Evolutionary conservation across 306 rosid genomes (phyloP).

Genomic region (Coriaria nepalensis): DNA sequence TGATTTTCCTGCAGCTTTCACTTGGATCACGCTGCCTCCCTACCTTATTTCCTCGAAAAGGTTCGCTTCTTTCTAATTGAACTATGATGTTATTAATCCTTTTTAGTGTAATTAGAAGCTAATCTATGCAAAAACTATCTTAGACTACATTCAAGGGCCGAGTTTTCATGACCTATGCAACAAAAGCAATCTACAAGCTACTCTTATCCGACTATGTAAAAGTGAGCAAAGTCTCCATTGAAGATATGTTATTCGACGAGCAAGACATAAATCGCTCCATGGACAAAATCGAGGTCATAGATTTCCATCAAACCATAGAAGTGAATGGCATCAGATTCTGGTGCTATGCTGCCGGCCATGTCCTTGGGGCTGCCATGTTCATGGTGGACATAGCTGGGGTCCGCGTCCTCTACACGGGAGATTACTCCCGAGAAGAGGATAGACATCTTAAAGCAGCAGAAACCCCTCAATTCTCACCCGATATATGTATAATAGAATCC

Average conservation of each 20-base stretch:
- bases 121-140: conserved; percentile 3
- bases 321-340: conserved; percentile 86
- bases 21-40: conserved; percentile 86
- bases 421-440: conserved; percentile 94
- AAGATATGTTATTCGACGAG: conserved; percentile 76
- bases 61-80: conserved; percentile 15
- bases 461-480: conserved; percentile 90
- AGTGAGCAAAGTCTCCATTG: conserved; percentile 90
- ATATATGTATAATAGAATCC: conserved; percentile 87
- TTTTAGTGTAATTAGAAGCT: conserved; percentile 4
- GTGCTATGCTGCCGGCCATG: conserved; percentile 98
- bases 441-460: conserved; percentile 96
- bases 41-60: conserved; percentile 89
- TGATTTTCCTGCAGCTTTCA: conserved; percentile 47
- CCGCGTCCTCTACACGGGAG: conserved; percentile 90
- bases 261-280: conserved; percentile 89
- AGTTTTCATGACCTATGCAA: conserved; percentile 92
- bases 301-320: conserved; percentile 93
- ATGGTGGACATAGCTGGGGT: conserved; percentile 98
- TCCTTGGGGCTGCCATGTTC: conserved; percentile 99
- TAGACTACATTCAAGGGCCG: conserved; percentile 85
- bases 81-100: background rate
- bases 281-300: conserved; percentile 97
- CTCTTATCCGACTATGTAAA: conserved; percentile 71
- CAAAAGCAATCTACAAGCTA: conserved; percentile 82